A percentile compares a stretch with the other conserved stretches of the same genome.
phyloP scores from a whole-genome alignment of 768 basidiomycete genomes.

The Hygrophoropsis aurantiaca region DNA sequence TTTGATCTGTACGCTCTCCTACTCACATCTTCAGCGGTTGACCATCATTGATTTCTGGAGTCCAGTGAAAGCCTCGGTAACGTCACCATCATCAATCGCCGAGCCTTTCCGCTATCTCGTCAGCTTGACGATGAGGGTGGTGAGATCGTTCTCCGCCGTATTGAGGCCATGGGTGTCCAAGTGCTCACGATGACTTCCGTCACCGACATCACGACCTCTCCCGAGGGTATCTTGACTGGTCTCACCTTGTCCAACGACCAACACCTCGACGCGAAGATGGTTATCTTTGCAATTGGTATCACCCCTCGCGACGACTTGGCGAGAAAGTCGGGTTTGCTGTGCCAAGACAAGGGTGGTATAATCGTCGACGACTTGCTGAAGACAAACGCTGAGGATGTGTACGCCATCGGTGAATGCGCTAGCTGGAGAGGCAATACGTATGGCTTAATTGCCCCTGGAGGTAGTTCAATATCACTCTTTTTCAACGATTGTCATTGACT shows the following conservation, averaged over 20 bases:
- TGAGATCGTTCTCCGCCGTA: slow-evolving; percentile 58
- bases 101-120: slow-evolving; percentile 53
- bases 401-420: slow-evolving; percentile 78
- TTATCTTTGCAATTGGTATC: slow-evolving; percentile 72
- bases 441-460: slow-evolving; percentile 74
- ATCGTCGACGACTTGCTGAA: slow-evolving; percentile 54
- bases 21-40: neutral
- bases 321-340: slow-evolving; percentile 47
- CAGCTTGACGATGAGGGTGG: slow-evolving; percentile 59
- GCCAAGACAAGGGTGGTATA: slow-evolving; percentile 52
- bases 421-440: slow-evolving; percentile 67
- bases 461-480: slow-evolving; percentile 17
- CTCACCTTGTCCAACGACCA: slow-evolving; percentile 50
- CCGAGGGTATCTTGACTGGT: slow-evolving; percentile 42
- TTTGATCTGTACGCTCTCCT: slow-evolving; percentile 49
- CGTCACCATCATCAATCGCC: slow-evolving; percentile 55
- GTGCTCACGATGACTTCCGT: slow-evolving; percentile 46
- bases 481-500: slow-evolving; percentile 4
- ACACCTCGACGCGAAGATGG: slow-evolving; percentile 48
- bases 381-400: slow-evolving; percentile 60
- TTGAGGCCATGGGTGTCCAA: slow-evolving; percentile 58
- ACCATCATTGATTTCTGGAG: neutral
- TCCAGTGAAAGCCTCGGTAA: slow-evolving; percentile 35
- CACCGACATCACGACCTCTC: slow-evolving; percentile 36
- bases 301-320: slow-evolving; percentile 71